Percentiles rank a stretch among this genome's conserved stretches.
Evolutionary conservation across 129 eudicot species (phyloP).

Genomic region (Flaveria robusta): DNA sequence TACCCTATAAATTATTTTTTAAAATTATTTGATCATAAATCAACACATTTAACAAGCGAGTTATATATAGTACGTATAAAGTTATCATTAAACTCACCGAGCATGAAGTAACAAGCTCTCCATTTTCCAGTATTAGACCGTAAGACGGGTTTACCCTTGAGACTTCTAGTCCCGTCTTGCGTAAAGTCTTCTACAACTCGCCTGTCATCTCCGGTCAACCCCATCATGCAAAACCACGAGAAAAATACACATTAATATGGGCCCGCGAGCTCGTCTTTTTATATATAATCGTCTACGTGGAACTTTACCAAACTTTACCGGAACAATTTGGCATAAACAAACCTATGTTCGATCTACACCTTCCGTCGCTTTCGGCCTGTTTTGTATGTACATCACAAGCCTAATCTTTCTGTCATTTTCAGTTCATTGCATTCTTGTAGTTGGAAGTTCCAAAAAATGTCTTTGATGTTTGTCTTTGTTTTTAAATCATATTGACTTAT

Average conservation of each 20-base stretch:
- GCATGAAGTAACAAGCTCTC: conserved; percentile 32
- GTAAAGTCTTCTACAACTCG: conserved; percentile 21
- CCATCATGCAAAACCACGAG: conserved; percentile 4
- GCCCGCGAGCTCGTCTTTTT: not conserved
- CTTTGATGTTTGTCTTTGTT: conserved; percentile 4
- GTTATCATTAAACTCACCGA: conserved; percentile 22
- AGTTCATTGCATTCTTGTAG: conserved; percentile 10
- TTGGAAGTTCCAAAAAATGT: not conserved
- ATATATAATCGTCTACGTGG: not conserved
- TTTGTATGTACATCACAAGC: conserved; percentile 10
- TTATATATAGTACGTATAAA: not conserved
- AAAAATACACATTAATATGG: not conserved
- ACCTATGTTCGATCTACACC: conserved; percentile 18
- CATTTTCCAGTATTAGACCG: conserved; percentile 26
- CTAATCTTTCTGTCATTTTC: conserved; percentile 23
- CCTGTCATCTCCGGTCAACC: conserved; percentile 7
- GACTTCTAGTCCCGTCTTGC: conserved; percentile 22
- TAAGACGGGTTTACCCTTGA: conserved; percentile 25
- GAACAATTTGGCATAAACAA: conserved; percentile 24
- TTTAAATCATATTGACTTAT: conserved; percentile 5
- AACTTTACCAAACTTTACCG: conserved; percentile 26
- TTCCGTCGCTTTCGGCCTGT: conserved; percentile 15
- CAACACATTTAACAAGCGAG: not conserved
- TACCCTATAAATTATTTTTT: conserved; percentile 38
- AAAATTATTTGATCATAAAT: not conserved